These are phyloP conservation scores for Ambispora gerdemannii DNA, from an alignment of 192 early-diverging fungal genomes.

Conservation along the genomic window DNA sequence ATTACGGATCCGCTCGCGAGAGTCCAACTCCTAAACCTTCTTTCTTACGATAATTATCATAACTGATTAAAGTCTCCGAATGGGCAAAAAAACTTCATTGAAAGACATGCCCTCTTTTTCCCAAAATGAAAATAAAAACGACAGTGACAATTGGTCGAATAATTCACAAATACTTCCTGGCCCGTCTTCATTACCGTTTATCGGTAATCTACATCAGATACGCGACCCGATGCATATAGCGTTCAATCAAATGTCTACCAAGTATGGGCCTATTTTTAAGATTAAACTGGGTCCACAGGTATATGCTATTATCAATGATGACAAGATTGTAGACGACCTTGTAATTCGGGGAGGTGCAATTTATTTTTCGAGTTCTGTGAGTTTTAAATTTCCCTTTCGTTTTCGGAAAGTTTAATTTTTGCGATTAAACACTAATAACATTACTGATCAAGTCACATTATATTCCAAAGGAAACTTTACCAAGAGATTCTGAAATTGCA, in stretches of 20 bases:
- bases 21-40: too few relatives aligned
- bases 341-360: not conserved
- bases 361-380: not conserved
- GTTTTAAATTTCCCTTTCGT: not conserved
- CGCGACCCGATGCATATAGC: not conserved
- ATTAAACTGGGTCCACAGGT: not conserved
- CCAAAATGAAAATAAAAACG: not conserved
- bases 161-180: not conserved
- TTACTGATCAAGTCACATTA: not conserved
- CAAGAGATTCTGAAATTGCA: not conserved
- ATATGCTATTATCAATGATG: not conserved
- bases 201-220: not conserved
- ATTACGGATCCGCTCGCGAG: too few relatives aligned
- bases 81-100: not conserved
- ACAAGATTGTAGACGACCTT: not conserved
- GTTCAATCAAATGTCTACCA: not conserved
- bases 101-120: not conserved
- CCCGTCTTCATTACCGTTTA: not conserved
- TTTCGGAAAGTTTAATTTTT: not conserved
- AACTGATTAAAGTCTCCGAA: too few relatives aligned
- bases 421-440: not conserved
- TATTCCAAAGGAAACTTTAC: not conserved
- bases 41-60: too few relatives aligned
- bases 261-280: not conserved
- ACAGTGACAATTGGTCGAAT: not conserved